phyloP scores from a whole-genome alignment of 2,329 filamentous ascomycete genomes.

The Botrytis elliptica region DNA sequence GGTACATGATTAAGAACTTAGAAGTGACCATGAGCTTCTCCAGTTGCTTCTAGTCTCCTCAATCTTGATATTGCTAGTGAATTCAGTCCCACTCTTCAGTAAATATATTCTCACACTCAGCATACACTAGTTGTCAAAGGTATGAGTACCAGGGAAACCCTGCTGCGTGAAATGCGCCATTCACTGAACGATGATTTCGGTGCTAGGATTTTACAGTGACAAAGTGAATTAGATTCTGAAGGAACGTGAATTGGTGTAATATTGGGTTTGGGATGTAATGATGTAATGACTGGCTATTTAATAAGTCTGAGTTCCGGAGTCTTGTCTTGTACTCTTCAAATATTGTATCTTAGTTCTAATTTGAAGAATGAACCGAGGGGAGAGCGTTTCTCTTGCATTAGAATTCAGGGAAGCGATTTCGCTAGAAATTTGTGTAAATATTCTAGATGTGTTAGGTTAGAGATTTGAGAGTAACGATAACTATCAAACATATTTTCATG shows the following conservation, averaged over 20 bases:
- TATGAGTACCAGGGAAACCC: neutral
- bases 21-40: no score
- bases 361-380: no score
- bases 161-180: neutral
- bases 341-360: neutral
- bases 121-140: neutral
- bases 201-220: neutral
- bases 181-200: neutral
- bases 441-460: no score
- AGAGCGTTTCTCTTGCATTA: neutral
- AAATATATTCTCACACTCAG: neutral
- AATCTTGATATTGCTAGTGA: neutral
- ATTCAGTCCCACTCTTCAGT: neutral
- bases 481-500: no score
- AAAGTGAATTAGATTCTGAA: neutral
- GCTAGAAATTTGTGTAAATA: no score
- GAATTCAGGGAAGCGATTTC: no score
- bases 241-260: neutral
- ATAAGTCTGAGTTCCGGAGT: neutral
- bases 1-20: no score
- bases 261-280: neutral
- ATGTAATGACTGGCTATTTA: neutral
- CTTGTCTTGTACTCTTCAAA: neutral
- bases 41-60: neutral
- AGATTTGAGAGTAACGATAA: no score